phyloP scores from a whole-genome alignment of 257 asterid genomes.

The Cinchona pubescens region DNA sequence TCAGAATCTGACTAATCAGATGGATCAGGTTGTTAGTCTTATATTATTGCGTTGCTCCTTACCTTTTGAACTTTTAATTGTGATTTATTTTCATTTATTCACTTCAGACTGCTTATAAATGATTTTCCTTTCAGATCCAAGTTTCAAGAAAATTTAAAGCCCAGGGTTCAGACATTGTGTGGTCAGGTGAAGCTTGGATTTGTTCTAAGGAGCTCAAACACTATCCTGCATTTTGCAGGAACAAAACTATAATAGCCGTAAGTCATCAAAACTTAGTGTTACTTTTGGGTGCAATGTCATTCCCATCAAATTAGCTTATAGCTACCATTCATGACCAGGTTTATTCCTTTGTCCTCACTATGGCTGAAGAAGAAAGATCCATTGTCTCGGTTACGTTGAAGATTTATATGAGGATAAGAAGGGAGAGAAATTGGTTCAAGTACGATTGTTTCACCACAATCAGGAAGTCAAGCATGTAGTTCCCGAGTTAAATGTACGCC shows the following conservation, averaged over 20 bases:
- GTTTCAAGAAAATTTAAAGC: conserved; percentile 21
- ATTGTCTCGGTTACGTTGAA: conserved; percentile 48
- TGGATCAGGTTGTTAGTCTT: conserved; percentile 24
- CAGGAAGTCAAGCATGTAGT: conserved; percentile 35
- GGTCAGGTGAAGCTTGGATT: conserved; percentile 51
- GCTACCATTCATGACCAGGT: conserved; percentile 31
- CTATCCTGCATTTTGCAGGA: conserved; percentile 42
- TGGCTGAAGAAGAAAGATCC: conserved; percentile 25
- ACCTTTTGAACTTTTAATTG: neutral
- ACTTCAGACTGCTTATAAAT: conserved; percentile 14
- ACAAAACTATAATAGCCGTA: conserved; percentile 39
- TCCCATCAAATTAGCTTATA: neutral
- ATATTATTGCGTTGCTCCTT: neutral
- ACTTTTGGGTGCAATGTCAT: neutral
- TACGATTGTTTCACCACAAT: conserved; percentile 34
- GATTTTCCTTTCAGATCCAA: conserved; percentile 24
- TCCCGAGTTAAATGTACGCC: conserved; percentile 29
- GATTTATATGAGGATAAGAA: conserved; percentile 53
- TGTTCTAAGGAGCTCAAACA: conserved; percentile 51
- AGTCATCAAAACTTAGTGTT: conserved; percentile 18
- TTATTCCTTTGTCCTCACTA: conserved; percentile 43
- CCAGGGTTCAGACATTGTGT: conserved; percentile 30
- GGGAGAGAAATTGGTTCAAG: conserved; percentile 41
- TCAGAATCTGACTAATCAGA: conserved; percentile 16
- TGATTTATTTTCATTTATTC: conserved; percentile 6